A percentile compares a stretch with the other conserved stretches of the same genome.
phyloP scores from a whole-genome alignment of 2,329 filamentous ascomycete species.

The Huntiella bhutanensis region DNA sequence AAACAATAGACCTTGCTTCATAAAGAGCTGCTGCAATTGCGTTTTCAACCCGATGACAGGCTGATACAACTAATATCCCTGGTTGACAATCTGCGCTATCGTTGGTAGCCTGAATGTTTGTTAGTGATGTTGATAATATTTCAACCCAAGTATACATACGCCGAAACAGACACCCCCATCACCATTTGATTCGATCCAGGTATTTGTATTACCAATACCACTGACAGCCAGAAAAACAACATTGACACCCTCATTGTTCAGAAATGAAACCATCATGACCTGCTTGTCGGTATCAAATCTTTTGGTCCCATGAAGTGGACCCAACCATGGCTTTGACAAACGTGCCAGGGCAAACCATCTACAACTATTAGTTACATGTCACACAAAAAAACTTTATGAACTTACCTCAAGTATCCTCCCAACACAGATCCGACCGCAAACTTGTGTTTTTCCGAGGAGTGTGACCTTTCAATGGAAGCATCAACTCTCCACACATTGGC shows the following conservation, averaged over 20 bases:
- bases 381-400: background rate
- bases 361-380: background rate
- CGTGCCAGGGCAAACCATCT: slow-evolving; percentile 72
- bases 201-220: slow-evolving; percentile 50
- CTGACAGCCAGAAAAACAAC: slow-evolving; percentile 64
- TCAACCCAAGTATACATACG: slow-evolving; percentile 23
- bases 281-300: slow-evolving; percentile 56
- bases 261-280: slow-evolving; percentile 58
- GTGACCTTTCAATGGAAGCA: slow-evolving; percentile 30
- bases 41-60: slow-evolving; percentile 53
- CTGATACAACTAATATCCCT: slow-evolving; percentile 48
- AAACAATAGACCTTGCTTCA: slow-evolving; percentile 45
- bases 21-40: slow-evolving; percentile 73
- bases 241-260: slow-evolving; percentile 51
- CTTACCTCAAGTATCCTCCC: slow-evolving; percentile 33
- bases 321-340: slow-evolving; percentile 68
- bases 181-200: slow-evolving; percentile 45
- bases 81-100: slow-evolving; percentile 39
- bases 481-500: slow-evolving; percentile 55
- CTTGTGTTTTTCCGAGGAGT: slow-evolving; percentile 37
- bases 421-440: slow-evolving; percentile 46
- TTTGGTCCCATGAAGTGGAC: slow-evolving; percentile 61
- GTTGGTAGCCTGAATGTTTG: slow-evolving; percentile 35
- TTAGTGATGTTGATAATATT: background rate
- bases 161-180: slow-evolving; percentile 49